Evolutionary conservation across 2,329 filamentous ascomycete species (phyloP), one percentile per base, ranked within the genome.

Genomic region (Aspergillus versicolor): DNA sequence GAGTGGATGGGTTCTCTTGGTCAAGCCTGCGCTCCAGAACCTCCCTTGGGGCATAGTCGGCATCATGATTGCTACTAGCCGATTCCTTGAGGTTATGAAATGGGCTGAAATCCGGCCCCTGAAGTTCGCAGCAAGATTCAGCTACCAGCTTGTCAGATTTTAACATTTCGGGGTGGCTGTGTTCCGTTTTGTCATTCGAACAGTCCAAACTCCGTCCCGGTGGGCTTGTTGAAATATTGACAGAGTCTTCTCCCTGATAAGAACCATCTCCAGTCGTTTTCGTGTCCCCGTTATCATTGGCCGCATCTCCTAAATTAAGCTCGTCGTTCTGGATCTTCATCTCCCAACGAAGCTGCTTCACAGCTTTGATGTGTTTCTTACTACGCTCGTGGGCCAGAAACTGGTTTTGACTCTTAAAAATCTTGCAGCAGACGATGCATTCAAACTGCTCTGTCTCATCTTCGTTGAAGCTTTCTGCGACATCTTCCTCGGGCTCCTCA

Each of bases 301-400:
- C 22, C 13, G 30, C 21, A 53, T 50, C 37, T 22, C 63, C 57
- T 48, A 73, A 27, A 54, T 69, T 56, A 44, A 64, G 72, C 48
- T 86, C 80, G 46, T 80, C 79, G 66, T 92, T 88, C 67, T 99
- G 90, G 65, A 88, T 86, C 65, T 82, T 84, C 92, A 99, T 96
- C 71, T 94, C 88, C 67, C 85, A 83, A 66, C 86, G 86, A 40
- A 99, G 75, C 59, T 92, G 84, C 63, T 92, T 88, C 6, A 97
- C 82, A 2, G 91, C 88, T 71, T 96, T 97, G 60, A 88, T 75
- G 68, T 99, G 94, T 75, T 97, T 99, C 73, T 96, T 99, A 80
- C 93, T 97, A 77, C 89, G 91, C 76, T 97, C 92, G 67, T 99
- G 94, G 3, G 89, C 88, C 67, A 95, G 87, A 59, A 89, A 92